Evolutionary conservation across 2,329 filamentous ascomycete species (phyloP).

Genomic region (Apiospora kogelbergensis): DNA sequence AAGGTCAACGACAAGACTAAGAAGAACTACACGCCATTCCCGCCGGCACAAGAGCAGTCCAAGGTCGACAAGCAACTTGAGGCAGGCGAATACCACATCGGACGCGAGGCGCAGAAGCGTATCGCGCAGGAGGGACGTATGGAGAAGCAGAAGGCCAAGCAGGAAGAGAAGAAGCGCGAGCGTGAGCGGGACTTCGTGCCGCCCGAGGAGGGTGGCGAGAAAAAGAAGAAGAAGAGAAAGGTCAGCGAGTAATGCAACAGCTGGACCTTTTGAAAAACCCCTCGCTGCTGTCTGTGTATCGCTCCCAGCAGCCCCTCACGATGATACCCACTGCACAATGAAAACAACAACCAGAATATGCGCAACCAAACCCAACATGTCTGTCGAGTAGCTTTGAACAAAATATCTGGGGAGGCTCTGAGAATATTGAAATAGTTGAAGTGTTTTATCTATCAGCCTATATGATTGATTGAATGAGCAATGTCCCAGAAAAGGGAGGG

Average conservation of each 20-base stretch:
- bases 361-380: neutral
- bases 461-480: neutral
- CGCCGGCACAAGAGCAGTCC: conserved; percentile 95
- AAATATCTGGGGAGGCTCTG: neutral
- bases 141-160: conserved; percentile 83
- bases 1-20: conserved; percentile 91
- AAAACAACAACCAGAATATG: conserved; percentile 1
- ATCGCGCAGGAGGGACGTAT: conserved; percentile 75
- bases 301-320: conserved; percentile 2
- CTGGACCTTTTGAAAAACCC: neutral
- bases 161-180: conserved; percentile 84
- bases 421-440: neutral
- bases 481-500: neutral
- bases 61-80: conserved; percentile 98
- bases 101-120: conserved; percentile 88
- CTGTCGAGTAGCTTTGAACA: neutral
- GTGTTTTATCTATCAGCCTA: neutral
- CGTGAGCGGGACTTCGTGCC: conserved; percentile 84
- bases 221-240: conserved; percentile 65
- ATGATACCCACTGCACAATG: conserved; percentile 12
- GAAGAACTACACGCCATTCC: conserved; percentile 96
- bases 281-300: neutral
- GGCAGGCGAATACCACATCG: conserved; percentile 93
- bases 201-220: conserved; percentile 65
- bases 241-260: conserved; percentile 39